A percentile compares a stretch with the other conserved stretches of the same genome.
Conservation (phyloP, 257 asterid genomes). For the Lithospermum erythrorhizon region DNA sequence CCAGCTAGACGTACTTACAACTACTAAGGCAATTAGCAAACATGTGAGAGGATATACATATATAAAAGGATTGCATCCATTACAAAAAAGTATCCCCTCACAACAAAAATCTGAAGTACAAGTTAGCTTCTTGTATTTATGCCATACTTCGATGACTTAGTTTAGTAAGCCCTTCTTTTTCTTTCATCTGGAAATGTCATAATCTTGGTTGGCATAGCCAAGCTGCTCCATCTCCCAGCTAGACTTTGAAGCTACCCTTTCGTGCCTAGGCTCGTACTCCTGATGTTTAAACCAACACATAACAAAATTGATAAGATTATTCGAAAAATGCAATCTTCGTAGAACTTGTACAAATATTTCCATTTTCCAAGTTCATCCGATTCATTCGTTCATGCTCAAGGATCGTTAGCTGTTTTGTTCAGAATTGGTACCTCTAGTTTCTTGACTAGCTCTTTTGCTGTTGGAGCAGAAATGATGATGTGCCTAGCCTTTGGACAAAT, state of each 20-base stretch:
- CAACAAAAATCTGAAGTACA: conserved; percentile 1
- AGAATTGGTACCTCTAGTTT: conserved; percentile 57
- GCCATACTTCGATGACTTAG: conserved; percentile 18
- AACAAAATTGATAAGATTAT: not conserved
- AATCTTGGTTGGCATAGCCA: conserved; percentile 17
- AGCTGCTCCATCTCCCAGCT: conserved; percentile 48
- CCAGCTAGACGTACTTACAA: conserved; percentile 19
- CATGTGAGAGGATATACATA: conserved; percentile 17
- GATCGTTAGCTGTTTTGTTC: not conserved
- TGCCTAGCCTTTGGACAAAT: conserved; percentile 77
- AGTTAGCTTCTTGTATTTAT: conserved; percentile 15
- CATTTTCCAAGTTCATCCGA: no score
- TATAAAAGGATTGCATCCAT: conserved; percentile 27
- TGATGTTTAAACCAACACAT: not conserved
- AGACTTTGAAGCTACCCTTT: conserved; percentile 28
- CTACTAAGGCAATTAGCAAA: conserved; percentile 19
- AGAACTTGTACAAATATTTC: no score
- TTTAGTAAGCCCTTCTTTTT: conserved; percentile 10
- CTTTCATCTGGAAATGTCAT: conserved; percentile 41
- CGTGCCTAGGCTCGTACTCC: conserved; percentile 43
- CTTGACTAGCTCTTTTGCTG: conserved; percentile 69
- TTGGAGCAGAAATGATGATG: conserved; percentile 84
- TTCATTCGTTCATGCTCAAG: no score
- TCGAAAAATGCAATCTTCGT: no score
- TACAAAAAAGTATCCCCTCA: conserved; percentile 40